These are phyloP conservation scores for cucumber (Cucumis sativus) DNA, from an alignment of 306 rosid species.

Conservation along the genomic window DNA sequence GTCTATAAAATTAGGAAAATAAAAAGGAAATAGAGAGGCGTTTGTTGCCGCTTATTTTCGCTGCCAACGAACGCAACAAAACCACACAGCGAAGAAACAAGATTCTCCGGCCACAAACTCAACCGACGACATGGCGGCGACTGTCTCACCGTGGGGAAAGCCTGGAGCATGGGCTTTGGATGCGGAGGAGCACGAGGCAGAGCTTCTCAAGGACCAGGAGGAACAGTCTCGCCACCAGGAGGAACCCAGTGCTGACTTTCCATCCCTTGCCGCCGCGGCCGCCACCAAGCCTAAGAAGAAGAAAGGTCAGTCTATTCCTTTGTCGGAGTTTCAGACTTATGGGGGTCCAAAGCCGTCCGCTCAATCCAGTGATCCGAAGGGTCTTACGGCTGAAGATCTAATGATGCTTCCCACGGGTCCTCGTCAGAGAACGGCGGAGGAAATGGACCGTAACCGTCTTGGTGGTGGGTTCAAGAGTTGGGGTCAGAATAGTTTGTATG, in stretches of 20 bases:
- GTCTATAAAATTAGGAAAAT: background rate
- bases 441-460: constrained; percentile 39
- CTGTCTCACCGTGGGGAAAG: constrained; percentile 74
- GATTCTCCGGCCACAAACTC: background rate
- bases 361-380: constrained; percentile 13
- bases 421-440: constrained; percentile 82
- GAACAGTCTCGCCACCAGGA: background rate
- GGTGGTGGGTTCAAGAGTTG: constrained; percentile 55
- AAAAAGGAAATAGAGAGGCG: background rate
- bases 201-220: constrained; percentile 41
- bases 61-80: background rate
- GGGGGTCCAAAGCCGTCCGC: constrained; percentile 25
- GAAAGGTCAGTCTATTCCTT: constrained; percentile 48
- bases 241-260: constrained; percentile 40
- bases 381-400: constrained; percentile 31
- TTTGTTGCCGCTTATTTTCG: background rate
- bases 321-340: constrained; percentile 47
- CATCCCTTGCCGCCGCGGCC: constrained; percentile 78
- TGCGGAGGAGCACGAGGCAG: constrained; percentile 60
- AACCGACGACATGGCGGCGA: constrained; percentile 64
- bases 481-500: constrained; percentile 26
- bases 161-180: constrained; percentile 99
- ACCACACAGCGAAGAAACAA: constrained; percentile 2
- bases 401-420: constrained; percentile 70
- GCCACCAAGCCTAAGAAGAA: constrained; percentile 71